A percentile compares a stretch with the other conserved stretches of the same genome.
Evolutionary conservation across 2,329 filamentous ascomycete species (phyloP).

Genomic region (Cladorrhinum sp.): DNA sequence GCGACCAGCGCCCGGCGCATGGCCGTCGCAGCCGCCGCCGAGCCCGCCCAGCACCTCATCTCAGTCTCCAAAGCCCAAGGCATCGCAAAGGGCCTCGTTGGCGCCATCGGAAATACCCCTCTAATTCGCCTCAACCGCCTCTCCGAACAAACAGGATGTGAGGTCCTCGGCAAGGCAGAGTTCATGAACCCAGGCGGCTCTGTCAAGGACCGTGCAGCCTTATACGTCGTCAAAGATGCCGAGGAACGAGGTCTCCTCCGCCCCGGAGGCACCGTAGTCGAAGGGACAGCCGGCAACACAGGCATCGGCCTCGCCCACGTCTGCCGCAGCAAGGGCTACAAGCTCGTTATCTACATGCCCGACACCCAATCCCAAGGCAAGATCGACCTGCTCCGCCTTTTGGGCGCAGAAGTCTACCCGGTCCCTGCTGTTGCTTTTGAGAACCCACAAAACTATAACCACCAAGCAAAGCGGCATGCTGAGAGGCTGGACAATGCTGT

Average conservation of each 20-base stretch:
- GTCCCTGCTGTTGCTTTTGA: constrained; percentile 95
- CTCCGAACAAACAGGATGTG: constrained; percentile 88
- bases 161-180: constrained; percentile 93
- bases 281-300: constrained; percentile 96
- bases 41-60: constrained; percentile 59
- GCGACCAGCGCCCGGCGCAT: constrained; percentile 58
- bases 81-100: constrained; percentile 72
- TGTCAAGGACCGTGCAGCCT: constrained; percentile 92
- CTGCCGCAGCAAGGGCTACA: constrained; percentile 87
- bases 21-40: constrained; percentile 37
- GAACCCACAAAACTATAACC: constrained; percentile 95
- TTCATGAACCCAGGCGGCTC: constrained; percentile 98
- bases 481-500: constrained; percentile 82
- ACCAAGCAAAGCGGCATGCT: constrained; percentile 89
- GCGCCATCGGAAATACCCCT: constrained; percentile 95
- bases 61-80: constrained; percentile 78
- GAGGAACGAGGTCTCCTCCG: constrained; percentile 80
- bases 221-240: constrained; percentile 91
- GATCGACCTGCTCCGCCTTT: constrained; percentile 83
- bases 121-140: constrained; percentile 86
- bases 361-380: constrained; percentile 98
- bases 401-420: constrained; percentile 93
- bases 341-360: constrained; percentile 98
- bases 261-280: constrained; percentile 89
- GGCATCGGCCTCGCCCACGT: constrained; percentile 97